phyloP scores from a whole-genome alignment of 495 filamentous ascomycete genomes.

The Lasiosphaeria miniovina region DNA sequence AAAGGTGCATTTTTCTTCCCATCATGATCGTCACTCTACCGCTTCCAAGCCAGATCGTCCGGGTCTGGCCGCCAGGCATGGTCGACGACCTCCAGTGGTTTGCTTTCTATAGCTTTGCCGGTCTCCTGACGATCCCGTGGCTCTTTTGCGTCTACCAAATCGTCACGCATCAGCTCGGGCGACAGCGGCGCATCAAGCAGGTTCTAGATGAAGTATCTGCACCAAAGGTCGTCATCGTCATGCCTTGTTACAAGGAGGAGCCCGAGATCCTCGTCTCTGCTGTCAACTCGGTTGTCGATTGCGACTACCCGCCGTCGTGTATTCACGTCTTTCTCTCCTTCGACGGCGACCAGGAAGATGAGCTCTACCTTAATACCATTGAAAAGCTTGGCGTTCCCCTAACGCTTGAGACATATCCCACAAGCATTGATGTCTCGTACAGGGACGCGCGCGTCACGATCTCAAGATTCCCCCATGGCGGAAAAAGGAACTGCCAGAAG shows the following conservation, averaged over 20 bases:
- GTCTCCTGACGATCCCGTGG: slow-evolving; percentile 83
- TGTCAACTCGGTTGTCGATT: slow-evolving; percentile 87
- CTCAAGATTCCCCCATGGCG: slow-evolving; percentile 89
- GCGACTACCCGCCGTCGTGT: slow-evolving; percentile 90
- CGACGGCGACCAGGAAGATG: slow-evolving; percentile 84
- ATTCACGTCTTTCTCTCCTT: slow-evolving; percentile 97
- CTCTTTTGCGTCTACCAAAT: slow-evolving; percentile 89
- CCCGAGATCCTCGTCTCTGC: slow-evolving; percentile 83
- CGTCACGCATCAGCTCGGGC: slow-evolving; percentile 79
- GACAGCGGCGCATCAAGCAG: slow-evolving; percentile 76
- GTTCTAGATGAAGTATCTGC: slow-evolving; percentile 80
- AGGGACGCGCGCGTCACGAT: slow-evolving; percentile 80
- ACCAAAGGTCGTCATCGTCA: slow-evolving; percentile 94
- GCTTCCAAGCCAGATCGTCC: slow-evolving; percentile 66
- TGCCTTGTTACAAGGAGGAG: slow-evolving; percentile 96
- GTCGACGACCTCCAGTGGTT: slow-evolving; percentile 85
- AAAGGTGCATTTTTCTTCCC: slow-evolving; percentile 80
- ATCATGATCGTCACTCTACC: slow-evolving; percentile 95
- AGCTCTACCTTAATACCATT: slow-evolving; percentile 85
- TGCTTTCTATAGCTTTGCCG: slow-evolving; percentile 92
- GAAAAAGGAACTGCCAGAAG: slow-evolving; percentile 93
- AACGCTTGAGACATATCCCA: slow-evolving; percentile 72
- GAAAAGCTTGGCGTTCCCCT: slow-evolving; percentile 83
- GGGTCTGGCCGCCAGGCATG: slow-evolving; percentile 65
- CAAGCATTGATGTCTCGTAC: slow-evolving; percentile 88